Base-by-base conservation (phyloP, 2,329 filamentous ascomycete species). In the Coniochaeta sp. region DNA sequence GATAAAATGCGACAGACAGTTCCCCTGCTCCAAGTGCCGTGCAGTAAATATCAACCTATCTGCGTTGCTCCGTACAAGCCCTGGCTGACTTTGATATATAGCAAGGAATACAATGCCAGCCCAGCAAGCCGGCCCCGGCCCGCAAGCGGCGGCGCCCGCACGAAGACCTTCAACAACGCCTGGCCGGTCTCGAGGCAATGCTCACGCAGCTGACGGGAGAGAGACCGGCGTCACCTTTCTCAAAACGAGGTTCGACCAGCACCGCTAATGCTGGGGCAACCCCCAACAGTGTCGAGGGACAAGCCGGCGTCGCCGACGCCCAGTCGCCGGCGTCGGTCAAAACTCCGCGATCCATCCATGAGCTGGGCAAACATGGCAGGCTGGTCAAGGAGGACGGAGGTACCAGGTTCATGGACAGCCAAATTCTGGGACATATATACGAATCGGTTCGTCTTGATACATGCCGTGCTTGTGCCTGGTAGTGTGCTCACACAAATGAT, bases 1-100 rank as follows among this genome's bases (percentile, higher is more conserved):
- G 67, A 82, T 82, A 65, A 82, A 81, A 63, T 83, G 80, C 65
- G 79, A 83, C 59, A 73, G 79, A 54, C 75, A 73, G 38, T 79
- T 75, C 35, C 80, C 79, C 4, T 83, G 79, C 59, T 75, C 78
- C 53, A 82, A 83, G 58, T 83, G 79, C 57, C 66, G 77, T 61
- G 83, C 82, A 73, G 79, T 82, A 58, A 55, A 67, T 8, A n/a
- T 24, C 16, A 6, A 16, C 40, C 28, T 38, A 20, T 47, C 38
- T 26, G n/a, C n/a, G n/a, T n/a, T n/a, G n/a, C n/a, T n/a, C n/a
- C n/a, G n/a, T n/a, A n/a, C n/a, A n/a, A n/a, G n/a, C n/a, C n/a
- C n/a, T n/a, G n/a, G n/a, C n/a, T n/a, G n/a, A n/a, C n/a, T n/a
- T n/a, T n/a, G n/a, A n/a, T n/a, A n/a, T n/a, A n/a, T n/a, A n/a